phyloP scores from a whole-genome alignment of 2,329 filamentous ascomycete genomes.

The Sclerotinia nivalis region DNA sequence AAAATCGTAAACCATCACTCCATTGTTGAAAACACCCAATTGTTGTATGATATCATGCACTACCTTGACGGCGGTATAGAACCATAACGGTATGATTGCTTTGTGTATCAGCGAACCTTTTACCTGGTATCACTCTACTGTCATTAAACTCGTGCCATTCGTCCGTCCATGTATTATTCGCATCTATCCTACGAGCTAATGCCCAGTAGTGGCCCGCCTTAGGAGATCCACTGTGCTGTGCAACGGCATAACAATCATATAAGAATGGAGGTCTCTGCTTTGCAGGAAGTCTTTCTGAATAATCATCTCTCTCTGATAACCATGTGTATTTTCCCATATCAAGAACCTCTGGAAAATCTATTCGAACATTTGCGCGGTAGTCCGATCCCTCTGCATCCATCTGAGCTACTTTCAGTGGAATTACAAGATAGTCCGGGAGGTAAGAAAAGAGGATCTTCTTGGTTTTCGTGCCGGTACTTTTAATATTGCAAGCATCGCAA shows the following conservation, averaged over 20 bases:
- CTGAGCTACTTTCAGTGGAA: not conserved
- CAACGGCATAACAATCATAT: slow-evolving; percentile 20
- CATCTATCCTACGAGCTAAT: slow-evolving; percentile 18
- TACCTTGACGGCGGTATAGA: slow-evolving; percentile 14
- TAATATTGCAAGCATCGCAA: slow-evolving; percentile 1
- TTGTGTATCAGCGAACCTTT: slow-evolving; percentile 19
- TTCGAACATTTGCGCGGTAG: not conserved
- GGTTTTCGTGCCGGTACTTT: not conserved
- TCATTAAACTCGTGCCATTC: slow-evolving; percentile 23
- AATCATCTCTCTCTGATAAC: slow-evolving; percentile 11
- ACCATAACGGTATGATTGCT: not conserved
- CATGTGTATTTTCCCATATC: slow-evolving; percentile 22
- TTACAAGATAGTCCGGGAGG: slow-evolving; percentile 17
- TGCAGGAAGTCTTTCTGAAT: slow-evolving; percentile 6
- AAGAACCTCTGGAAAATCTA: slow-evolving; percentile 11
- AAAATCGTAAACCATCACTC: not conserved
- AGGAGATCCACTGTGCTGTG: not conserved
- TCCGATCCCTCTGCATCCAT: too few relatives aligned
- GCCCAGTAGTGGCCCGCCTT: slow-evolving; percentile 15
- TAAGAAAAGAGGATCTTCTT: not conserved
- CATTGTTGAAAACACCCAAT: not conserved
- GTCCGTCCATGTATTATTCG: slow-evolving; percentile 11
- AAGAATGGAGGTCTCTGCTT: slow-evolving; percentile 20
- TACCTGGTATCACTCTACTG: not conserved
- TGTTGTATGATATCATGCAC: not conserved